Base-by-base conservation (phyloP, 371 early-diverging fungal species). In the Basidiobolus meristosporus region DNA sequence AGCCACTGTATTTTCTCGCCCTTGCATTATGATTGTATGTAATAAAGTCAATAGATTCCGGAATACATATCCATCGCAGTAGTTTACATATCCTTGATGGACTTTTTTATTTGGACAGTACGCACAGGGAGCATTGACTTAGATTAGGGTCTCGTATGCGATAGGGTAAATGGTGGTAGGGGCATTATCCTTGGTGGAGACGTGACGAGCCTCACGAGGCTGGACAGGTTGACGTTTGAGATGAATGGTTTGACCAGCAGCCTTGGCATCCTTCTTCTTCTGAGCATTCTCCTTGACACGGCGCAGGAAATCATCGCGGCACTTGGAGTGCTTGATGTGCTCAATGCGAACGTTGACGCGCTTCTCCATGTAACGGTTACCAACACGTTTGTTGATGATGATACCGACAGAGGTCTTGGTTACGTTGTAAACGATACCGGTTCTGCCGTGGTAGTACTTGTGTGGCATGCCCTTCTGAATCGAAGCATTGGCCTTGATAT, bases 391-490 rank as follows among this genome's bases (percentile, higher is more conserved):
- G 86, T 98, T 75, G 70, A 96, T 65, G 57, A 96, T 91, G 56
- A 99, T 78, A 70, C 97, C 98, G 43, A 98, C 90, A 43, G 98
- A 72, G 43, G 88, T 73, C 82, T 91, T 91, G 82, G 98, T 90
- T 39, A 97, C 91, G 78, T 97, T 97, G 84, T 83, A 97, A 61
- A 97, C 73, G 63, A 97, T 78, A 61, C 95, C 98, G 47, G 96
- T 97, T 56, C 85, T 86, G 51, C 90, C 98, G 69, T 98, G 98
- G 82, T 96, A 99, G 85, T 82, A 97, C 79, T 97, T 98, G 91
- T 98, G 98, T 57, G 99, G 99, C 97, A 99, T 93, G 68, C 99
- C 99, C 85, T 96, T 97, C 67, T 98, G 98, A 59, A 98, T 70
- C 50, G 98, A 89, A 57, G 65, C 82, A 70, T 92, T 87, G 51